Evolutionary conservation across 495 filamentous ascomycete genomes (phyloP).

Genomic region (Penicillium odoratum): DNA sequence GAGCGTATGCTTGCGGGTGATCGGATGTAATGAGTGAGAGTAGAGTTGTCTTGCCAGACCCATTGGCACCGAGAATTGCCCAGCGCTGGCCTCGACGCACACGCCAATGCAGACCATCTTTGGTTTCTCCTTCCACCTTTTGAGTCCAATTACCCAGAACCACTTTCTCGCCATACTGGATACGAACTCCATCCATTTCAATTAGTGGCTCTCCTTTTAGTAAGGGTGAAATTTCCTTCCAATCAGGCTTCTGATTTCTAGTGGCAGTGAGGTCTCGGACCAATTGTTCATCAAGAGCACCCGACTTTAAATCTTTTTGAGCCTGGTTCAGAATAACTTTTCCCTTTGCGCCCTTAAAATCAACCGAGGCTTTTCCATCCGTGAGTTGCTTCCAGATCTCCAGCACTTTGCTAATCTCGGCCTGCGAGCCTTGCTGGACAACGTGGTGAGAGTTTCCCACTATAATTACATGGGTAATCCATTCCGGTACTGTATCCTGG

Average conservation of each 20-base stretch:
- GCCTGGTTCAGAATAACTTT: conserved; percentile 12
- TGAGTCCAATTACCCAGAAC: conserved; percentile 81
- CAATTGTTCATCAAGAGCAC: conserved; percentile 32
- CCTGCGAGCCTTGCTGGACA: conserved; percentile 35
- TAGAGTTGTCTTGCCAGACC: conserved; percentile 80
- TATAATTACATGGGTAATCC: conserved; percentile 80
- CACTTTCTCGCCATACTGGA: conserved; percentile 74
- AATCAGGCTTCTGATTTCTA: conserved; percentile 1
- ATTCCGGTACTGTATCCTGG: conserved; percentile 82
- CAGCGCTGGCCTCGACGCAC: conserved; percentile 81
- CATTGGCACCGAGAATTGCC: conserved; percentile 91
- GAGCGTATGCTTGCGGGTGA: conserved; percentile 89
- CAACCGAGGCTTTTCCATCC: neutral
- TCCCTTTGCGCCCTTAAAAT: neutral
- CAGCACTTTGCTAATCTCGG: conserved; percentile 21
- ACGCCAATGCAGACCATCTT: conserved; percentile 74
- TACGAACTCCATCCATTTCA: conserved; percentile 79
- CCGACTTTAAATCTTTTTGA: conserved; percentile 20
- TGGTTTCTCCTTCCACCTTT: conserved; percentile 41
- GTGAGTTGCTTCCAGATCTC: conserved; percentile 26
- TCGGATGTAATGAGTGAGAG: conserved; percentile 91
- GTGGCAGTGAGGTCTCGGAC: conserved; percentile 28
- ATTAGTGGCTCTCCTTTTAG: conserved; percentile 63
- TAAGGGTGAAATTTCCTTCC: neutral
- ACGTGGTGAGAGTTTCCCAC: conserved; percentile 62